These are phyloP conservation scores for Collariella sp. DNA, from an alignment of 495 filamentous ascomycete species.

Conservation along the genomic window DNA sequence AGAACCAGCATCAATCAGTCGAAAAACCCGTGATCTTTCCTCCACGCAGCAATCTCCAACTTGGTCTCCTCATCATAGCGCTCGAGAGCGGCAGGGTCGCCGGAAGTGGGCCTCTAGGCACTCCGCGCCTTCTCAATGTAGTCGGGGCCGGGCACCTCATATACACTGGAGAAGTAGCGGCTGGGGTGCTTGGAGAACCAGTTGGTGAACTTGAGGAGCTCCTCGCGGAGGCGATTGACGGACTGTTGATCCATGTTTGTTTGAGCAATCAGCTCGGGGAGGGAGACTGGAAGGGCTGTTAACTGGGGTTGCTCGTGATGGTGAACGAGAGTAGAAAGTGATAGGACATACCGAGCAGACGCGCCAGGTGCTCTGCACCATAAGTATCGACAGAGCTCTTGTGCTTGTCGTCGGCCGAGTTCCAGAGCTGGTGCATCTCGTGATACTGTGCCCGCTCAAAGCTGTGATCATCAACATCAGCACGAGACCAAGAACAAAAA, in stretches of 20 bases:
- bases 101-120: constrained; percentile 3
- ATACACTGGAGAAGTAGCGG: constrained; percentile 68
- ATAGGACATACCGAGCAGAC: constrained; percentile 67
- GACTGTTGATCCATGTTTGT: constrained; percentile 95
- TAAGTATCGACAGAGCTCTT: constrained; percentile 72
- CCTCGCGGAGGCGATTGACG: constrained; percentile 76
- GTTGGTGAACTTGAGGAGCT: constrained; percentile 67
- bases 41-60: constrained; percentile 13
- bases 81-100: constrained; percentile 1
- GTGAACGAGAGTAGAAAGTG: neutral
- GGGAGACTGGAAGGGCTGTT: constrained; percentile 50
- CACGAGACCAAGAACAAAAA: neutral
- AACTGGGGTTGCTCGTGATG: constrained; percentile 2
- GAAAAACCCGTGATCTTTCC: too few species aligned
- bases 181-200: constrained; percentile 70
- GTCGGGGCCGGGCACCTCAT: constrained; percentile 51
- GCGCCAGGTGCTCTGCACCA: constrained; percentile 81
- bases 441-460: constrained; percentile 84
- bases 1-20: too few species aligned
- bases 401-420: constrained; percentile 47
- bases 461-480: constrained; percentile 20
- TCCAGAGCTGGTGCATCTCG: constrained; percentile 57
- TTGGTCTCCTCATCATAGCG: neutral
- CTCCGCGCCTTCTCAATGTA: constrained; percentile 43
- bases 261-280: constrained; percentile 90